Base-by-base conservation (phyloP, 495 filamentous ascomycete genomes). In the Endocarpon pusillum region DNA sequence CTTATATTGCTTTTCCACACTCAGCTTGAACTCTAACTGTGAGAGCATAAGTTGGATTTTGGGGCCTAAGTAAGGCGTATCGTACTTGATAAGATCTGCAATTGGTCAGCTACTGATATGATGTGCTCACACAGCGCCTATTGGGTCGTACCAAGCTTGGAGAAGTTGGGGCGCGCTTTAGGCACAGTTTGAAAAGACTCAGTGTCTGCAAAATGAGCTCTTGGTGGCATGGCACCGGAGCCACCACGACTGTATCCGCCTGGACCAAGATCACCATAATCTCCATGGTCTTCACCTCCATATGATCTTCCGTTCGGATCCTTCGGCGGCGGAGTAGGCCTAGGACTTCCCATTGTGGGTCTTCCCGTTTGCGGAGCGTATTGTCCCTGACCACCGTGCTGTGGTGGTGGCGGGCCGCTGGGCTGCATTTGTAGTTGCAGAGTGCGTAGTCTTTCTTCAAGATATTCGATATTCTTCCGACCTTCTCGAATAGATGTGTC, bases 11-110 rank as follows among this genome's bases (percentile, higher is more conserved):
- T 94, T 92, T 58, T 99, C 89, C 23, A 99, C 91, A 46, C 87
- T 96, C 30, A 96, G 62, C 58, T 99, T 99, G 58, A 99, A 99
- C 58, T 94, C 85, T 39, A 99, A 72, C 54, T 99, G 89, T 12
- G 89, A 93, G 48, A 99, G 62, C 89, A 99, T 99, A 42, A 94
- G 76, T 61, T 96, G 91, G 49, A 99, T 99, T 38, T 91, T 83
- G 21, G 91, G 91, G 19, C 89, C 89, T 34, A 99, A 76, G 51
- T 94, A 83, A 15, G 75, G 75, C 15, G 87, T 96, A 52, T 99
- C 91, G 61, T 84, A 94, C 73, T 94, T 99, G 59, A 99, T 96
- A 35, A 99, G 66, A 63, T 97, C 89, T 96, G 46, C 15, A 22
- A 37, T 36, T 21, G 5, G 32, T 15, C 9, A 28, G 14, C 9